These are phyloP conservation scores for Talaromyces sp. DNA, from an alignment of 2,329 filamentous ascomycete species.

Conservation along the genomic window DNA sequence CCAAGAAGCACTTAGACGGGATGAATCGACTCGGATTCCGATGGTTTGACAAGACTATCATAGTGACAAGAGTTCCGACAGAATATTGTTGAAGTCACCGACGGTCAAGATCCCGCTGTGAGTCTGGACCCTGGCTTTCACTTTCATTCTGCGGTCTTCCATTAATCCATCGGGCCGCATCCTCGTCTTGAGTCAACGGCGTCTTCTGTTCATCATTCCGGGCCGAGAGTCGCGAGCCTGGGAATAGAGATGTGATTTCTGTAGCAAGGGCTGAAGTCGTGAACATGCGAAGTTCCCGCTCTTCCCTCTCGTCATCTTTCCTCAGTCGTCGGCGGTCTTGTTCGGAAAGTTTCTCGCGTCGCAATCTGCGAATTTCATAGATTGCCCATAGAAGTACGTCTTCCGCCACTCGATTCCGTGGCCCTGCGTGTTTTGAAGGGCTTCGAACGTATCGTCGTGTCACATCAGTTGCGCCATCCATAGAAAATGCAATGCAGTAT, in stretches of 20 bases:
- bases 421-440: conserved; percentile 55
- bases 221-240: conserved; percentile 36
- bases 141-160: conserved; percentile 22
- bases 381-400: conserved; percentile 87
- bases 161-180: conserved; percentile 29
- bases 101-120: not conserved
- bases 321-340: conserved; percentile 53
- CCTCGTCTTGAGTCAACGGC: conserved; percentile 34
- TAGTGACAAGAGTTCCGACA: not conserved
- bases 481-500: conserved; percentile 94
- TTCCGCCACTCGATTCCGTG: conserved; percentile 75
- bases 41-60: not conserved
- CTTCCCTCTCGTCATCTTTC: conserved; percentile 47
- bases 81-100: not conserved
- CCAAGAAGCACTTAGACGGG: not conserved
- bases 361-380: conserved; percentile 80
- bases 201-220: conserved; percentile 39
- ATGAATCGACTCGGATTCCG: not conserved
- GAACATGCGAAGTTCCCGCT: conserved; percentile 43
- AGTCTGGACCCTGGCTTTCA: conserved; percentile 11
- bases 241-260: conserved; percentile 28
- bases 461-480: conserved; percentile 69
- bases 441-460: conserved; percentile 59
- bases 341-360: conserved; percentile 78
- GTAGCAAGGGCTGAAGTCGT: conserved; percentile 42